Evolutionary conservation across 805 yeast species (phyloP), one percentile per base, ranked within the genome.

Genomic region (Yamadazyma endophytica): DNA sequence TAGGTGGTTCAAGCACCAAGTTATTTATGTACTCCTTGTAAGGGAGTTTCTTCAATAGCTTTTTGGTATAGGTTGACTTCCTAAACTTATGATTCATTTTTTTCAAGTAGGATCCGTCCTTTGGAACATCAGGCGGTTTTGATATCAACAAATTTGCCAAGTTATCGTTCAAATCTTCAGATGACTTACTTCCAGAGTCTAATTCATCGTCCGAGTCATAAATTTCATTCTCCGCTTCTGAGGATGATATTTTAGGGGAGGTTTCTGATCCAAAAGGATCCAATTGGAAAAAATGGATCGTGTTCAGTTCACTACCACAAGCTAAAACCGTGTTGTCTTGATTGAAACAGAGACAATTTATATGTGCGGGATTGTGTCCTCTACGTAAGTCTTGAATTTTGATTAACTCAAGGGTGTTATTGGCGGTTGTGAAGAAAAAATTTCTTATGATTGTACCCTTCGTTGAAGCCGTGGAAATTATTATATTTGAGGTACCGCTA

Each of bases 361-460:
- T 53, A 9, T 37, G 46, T 5, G 65, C 59, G 6, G 51, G 43
- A 32, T 64, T 59, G 32, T 63, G 68, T 4, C 72, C 72, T 11
- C 72, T 43, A 22, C 72, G 47, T 19, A 66, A 52, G 32, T 55
- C 61, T 13, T 48, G 53, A 13, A 60, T 56, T 24, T 50, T 60
- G 9, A 46, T 34, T 9, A 65, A 42, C 2, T 28, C 35, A 20
- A 55, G 32, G 2, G 17, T 34, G 20, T 36, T 42, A 13, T 29
- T 32, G 9, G 26, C 36, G 5, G 38, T 35, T 7, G 32, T 27
- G 6, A 58, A 31, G 35, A 51, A 54, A 35, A 55, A 54, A 3
- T 62, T 60, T 11, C 71, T 46, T 1, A 66, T 48, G 9, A 66
- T 65, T 6, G 72, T 66, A 6, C 72, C 72, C 36, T 63, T 66